Percentiles rank a stretch among this genome's conserved stretches.
These are phyloP conservation scores for Russula virescens DNA, from an alignment of 768 basidiomycete species.

Conservation along the genomic window DNA sequence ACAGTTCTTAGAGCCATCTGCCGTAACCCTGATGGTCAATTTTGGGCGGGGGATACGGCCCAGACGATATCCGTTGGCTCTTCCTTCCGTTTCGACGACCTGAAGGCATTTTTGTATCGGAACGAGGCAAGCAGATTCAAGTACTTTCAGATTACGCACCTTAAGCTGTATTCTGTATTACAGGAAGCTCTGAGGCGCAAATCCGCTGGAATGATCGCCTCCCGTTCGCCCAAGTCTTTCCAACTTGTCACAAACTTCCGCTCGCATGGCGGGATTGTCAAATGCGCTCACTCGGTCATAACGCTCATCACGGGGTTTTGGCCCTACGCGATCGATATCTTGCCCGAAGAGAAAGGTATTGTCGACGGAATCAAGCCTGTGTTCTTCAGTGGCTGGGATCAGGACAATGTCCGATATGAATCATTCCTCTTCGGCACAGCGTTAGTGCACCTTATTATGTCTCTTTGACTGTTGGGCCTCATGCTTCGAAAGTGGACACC, in stretches of 20 bases:
- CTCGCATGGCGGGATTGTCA: constrained; percentile 34
- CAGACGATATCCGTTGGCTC: constrained; percentile 70
- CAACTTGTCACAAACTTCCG: constrained; percentile 34
- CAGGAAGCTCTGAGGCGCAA: constrained; percentile 7
- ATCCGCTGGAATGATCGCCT: background rate
- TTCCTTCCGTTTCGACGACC: constrained; percentile 62
- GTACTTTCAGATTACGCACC: background rate
- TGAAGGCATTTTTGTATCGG: constrained; percentile 59
- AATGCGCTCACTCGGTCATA: constrained; percentile 32
- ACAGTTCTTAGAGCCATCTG: constrained; percentile 58
- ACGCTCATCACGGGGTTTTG: constrained; percentile 29
- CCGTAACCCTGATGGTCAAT: constrained; percentile 57
- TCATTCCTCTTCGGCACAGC: constrained; percentile 32
- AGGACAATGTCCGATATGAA: constrained; percentile 30
- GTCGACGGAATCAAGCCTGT: constrained; percentile 30
- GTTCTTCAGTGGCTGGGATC: constrained; percentile 30
- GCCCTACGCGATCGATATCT: constrained; percentile 32
- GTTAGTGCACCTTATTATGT: constrained; percentile 21
- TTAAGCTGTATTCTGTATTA: background rate
- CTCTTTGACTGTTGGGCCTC: background rate
- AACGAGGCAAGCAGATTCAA: constrained; percentile 41
- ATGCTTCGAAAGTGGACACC: constrained; percentile 14
- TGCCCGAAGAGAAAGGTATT: constrained; percentile 30
- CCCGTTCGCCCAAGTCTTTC: constrained; percentile 27
- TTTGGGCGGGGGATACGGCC: constrained; percentile 77